Evolutionary conservation across 1,139 yeast genomes (phyloP), one percentile per base, ranked within the genome.

Genomic region (Scheffersomyces cryptocercus): DNA sequence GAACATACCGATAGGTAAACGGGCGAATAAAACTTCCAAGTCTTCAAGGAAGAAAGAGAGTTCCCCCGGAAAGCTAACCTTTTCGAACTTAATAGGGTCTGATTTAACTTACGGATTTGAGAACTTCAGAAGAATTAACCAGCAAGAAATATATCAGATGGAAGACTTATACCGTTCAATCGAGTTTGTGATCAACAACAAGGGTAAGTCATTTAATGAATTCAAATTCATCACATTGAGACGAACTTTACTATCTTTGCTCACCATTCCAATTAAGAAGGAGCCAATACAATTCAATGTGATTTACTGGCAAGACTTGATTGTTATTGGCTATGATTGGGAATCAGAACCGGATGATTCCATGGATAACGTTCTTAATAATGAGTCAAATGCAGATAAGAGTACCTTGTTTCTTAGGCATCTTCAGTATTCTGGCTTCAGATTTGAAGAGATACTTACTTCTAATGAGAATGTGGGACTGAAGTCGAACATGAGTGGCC

Each of bases 321-420:
- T 61, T 11, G 44, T 61, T 16, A 42, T 62, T 6, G 54, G 54
- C 13, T 61, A 54, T 39, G 64, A 61, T 38, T 57, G 61, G 59
- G 49, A 48, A 20, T 32, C 38, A 6, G 47, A 49, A 31, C 44
- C 32, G 7, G 39, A 38, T 8, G 47, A 16, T 10, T 36, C 28
- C 16, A 24, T 26, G 35, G 35, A 31, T n/a, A 14, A 15, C 35
- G 8, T 20, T 20, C 26, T 20, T 20, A 31, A 8, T 5, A 31
- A 13, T 5, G 35, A 14, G 20, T 10, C 15, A 13, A 7, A 4
- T 6, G 11, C n/a, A 3, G 20, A 31, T 14, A 31, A 31, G 20
- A 31, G 44, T 29, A 26, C 36, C 4, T 37, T 36, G 4, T 30
- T 29, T 15, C 36, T 42, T 13, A 45, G 44, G 29, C 44, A 47